Base-by-base conservation (phyloP, 768 basidiomycete genomes). In the Termitomyces sp. region DNA sequence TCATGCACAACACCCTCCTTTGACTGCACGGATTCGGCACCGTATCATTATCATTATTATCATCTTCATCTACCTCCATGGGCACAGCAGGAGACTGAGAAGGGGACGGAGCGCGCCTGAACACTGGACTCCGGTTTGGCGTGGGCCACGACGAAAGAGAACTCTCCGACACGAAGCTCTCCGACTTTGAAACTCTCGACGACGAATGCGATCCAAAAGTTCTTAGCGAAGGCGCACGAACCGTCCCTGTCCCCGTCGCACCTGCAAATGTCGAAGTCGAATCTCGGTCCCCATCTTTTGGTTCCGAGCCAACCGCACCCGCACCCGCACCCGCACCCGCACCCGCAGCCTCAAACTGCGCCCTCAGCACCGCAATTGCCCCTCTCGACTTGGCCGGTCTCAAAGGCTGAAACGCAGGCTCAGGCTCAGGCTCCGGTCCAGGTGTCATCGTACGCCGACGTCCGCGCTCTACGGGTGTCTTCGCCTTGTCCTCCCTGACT, bases 371-470 rank as follows among this genome's bases (percentile, higher is more conserved):
- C 12, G 55, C 58, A 28, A 42, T 44, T 14, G 61, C 58, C 5
- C 64, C 54, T 30, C 68, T 71, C 3, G 66, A 62, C 41, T 67
- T 73, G 1, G 82, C 75, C 11, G 83, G 82, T 2, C 73, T 73
- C 38, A 88, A 71, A 0, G 86, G 79, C 51, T 81, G 78, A 69
- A 88, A 83, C 0, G 82, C 79, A 0, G 77, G 78, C 0, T 74
- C 75, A 0, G 83, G 78, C 24, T 87, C 85, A 2, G 75, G 72
- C 34, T 48, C 47, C 34, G 83, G 84, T 0, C 72, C 76, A 2
- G 87, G 84, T 3, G 80, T 83, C 66, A 77, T 65, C 2, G 80
- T 81, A 40, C 79, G 76, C 65, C 76, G 81, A 62, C 2, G 15
- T 17, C 42, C 83, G 82, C 0, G 71, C 73, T 15, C 70, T 68